These are phyloP conservation scores for Leccinum disarticulatum DNA, from an alignment of 768 basidiomycete genomes.

Conservation along the genomic window DNA sequence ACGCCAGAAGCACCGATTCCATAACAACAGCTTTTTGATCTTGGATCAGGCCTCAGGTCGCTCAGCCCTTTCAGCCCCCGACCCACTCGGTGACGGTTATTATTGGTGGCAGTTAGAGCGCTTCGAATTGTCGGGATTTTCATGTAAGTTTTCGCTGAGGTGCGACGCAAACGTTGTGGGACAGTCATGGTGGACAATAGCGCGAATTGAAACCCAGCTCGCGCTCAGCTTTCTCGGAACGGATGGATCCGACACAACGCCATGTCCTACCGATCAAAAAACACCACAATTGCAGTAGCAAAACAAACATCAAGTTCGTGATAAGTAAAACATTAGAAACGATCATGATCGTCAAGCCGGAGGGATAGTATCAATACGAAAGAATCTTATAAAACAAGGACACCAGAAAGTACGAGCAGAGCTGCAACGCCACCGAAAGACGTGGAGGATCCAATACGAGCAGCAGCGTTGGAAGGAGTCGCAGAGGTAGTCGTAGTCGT, in stretches of 20 bases:
- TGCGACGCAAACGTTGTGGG: too few relatives aligned
- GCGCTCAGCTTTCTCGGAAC: too few relatives aligned
- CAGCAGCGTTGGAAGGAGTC: conserved; percentile 23
- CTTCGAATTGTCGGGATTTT: neutral
- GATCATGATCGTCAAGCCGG: conserved; percentile 7
- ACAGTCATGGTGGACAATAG: too few relatives aligned
- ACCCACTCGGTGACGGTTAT: neutral
- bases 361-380: conserved; percentile 5
- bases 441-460: conserved; percentile 18
- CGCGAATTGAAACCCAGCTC: neutral
- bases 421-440: conserved; percentile 22
- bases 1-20: neutral
- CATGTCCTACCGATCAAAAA: too few relatives aligned
- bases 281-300: too few relatives aligned
- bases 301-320: neutral
- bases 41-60: neutral
- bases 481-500: neutral
- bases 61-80: neutral
- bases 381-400: conserved; percentile 18
- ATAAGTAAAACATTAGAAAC: conserved; percentile 1
- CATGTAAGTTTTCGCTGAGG: too few relatives aligned
- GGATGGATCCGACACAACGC: too few relatives aligned
- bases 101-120: neutral
- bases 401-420: conserved; percentile 21
- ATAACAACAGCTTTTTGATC: neutral